Percentiles rank a stretch among this genome's conserved stretches.
phyloP scores from a whole-genome alignment of 441 rosid genomes.

The Erodium texanum region DNA sequence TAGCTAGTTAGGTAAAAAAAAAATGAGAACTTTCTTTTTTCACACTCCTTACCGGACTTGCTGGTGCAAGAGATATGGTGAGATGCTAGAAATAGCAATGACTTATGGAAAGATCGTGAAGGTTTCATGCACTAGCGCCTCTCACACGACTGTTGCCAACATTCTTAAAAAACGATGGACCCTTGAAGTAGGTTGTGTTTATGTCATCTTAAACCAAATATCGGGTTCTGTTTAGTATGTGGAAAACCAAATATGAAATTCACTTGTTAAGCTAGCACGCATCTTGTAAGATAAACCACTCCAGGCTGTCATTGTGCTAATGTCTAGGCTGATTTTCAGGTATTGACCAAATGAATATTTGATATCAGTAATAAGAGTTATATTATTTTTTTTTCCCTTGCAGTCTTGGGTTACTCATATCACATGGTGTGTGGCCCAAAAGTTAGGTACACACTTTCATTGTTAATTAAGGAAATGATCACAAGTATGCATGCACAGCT shows the following conservation, averaged over 20 bases:
- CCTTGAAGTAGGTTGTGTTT: background rate
- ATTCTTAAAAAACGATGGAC: background rate
- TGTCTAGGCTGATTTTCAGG: constrained; percentile 3
- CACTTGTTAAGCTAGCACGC: background rate
- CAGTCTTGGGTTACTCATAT: background rate
- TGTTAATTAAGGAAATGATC: constrained; percentile 4
- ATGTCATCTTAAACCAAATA: background rate
- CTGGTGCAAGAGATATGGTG: background rate
- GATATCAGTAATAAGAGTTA: background rate
- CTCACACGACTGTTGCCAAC: background rate
- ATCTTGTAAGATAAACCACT: background rate
- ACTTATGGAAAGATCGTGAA: background rate
- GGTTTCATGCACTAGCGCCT: background rate
- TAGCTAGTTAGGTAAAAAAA: background rate
- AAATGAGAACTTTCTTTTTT: background rate
- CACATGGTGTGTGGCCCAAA: constrained; percentile 1
- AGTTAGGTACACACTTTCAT: background rate
- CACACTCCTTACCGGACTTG: background rate
- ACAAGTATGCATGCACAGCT: constrained; percentile 5
- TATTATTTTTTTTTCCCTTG: background rate
- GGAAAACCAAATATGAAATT: background rate
- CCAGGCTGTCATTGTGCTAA: constrained; percentile 1
- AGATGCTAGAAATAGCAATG: background rate
- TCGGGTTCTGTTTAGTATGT: background rate
- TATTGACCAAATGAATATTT: background rate